Evolutionary conservation across 805 yeast species (phyloP).

Genomic region (Maudiozyma saulgeensis): DNA sequence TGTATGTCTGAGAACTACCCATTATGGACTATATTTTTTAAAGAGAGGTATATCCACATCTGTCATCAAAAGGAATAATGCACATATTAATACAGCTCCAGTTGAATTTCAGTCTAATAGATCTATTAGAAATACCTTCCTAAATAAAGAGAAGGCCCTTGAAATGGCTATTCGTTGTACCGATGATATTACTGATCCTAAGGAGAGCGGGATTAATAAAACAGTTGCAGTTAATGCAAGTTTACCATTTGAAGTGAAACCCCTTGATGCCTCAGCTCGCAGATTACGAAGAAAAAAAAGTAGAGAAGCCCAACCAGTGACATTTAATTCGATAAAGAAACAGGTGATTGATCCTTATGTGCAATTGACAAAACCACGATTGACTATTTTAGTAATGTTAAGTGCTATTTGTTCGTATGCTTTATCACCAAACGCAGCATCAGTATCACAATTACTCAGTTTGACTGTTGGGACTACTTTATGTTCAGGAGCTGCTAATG

Average conservation of each 20-base stretch:
- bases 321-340: conserved; percentile 23
- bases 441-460: conserved; percentile 57
- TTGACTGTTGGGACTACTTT: conserved; percentile 79
- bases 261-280: conserved; percentile 24
- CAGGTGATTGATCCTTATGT: conserved; percentile 51
- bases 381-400: conserved; percentile 78
- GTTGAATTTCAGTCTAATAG: conserved; percentile 31
- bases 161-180: conserved; percentile 29
- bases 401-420: conserved; percentile 94
- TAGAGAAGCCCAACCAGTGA: not conserved
- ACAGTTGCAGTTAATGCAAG: conserved; percentile 1
- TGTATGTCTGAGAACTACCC: not conserved
- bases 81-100: conserved; percentile 27
- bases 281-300: conserved; percentile 4
- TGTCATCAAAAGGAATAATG: not conserved
- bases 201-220: not conserved
- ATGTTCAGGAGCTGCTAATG: conserved; percentile 90
- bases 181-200: conserved; percentile 4
- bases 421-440: conserved; percentile 72
- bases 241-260: conserved; percentile 48
- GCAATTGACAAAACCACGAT: conserved; percentile 81
- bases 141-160: conserved; percentile 14
- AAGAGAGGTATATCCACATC: not conserved
- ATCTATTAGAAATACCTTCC: not conserved
- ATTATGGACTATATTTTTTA: not conserved